Percentiles rank a stretch among this genome's conserved stretches.
These are phyloP conservation scores for Bipolaris sorokiniana DNA, from an alignment of 2,329 filamentous ascomycete species.

Conservation along the genomic window DNA sequence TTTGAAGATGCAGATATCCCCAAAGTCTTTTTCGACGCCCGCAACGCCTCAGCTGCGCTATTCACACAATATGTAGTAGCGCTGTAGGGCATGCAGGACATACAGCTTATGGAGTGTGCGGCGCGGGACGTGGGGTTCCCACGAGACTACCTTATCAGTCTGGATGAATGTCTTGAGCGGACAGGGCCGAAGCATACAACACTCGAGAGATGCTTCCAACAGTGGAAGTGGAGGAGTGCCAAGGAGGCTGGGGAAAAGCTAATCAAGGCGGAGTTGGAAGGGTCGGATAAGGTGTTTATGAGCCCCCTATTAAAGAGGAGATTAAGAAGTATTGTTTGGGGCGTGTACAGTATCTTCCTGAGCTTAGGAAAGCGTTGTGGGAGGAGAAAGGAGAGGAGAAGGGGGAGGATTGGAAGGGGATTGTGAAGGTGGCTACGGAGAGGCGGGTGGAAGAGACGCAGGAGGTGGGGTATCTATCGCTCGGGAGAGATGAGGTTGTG, in stretches of 20 bases:
- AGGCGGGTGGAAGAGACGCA: too few relatives aligned
- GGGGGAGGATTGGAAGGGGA: too few relatives aligned
- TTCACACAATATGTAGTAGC: slow-evolving; percentile 21
- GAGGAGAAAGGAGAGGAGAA: too few relatives aligned
- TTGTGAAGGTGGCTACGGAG: too few relatives aligned
- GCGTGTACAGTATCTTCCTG: background rate
- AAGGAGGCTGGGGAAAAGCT: background rate
- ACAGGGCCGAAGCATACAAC: too few relatives aligned
- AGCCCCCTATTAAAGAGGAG: background rate
- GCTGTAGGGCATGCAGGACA: background rate
- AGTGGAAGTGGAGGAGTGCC: background rate
- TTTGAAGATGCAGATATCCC: slow-evolving; percentile 33
- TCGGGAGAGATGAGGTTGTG: too few relatives aligned
- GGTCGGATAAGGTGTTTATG: background rate
- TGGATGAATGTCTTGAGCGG: too few relatives aligned
- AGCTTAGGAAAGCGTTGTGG: background rate
- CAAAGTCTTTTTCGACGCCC: slow-evolving; percentile 39
- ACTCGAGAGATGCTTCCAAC: background rate
- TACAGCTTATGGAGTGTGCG: slow-evolving; percentile 13
- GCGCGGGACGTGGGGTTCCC: background rate
- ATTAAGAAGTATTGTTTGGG: background rate
- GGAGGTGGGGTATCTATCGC: too few relatives aligned
- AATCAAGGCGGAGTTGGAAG: background rate
- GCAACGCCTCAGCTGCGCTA: slow-evolving; percentile 35
- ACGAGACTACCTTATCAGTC: too few relatives aligned